Base-by-base conservation (phyloP, 768 basidiomycete genomes). In the Chalciporus pseudorubinellus region DNA sequence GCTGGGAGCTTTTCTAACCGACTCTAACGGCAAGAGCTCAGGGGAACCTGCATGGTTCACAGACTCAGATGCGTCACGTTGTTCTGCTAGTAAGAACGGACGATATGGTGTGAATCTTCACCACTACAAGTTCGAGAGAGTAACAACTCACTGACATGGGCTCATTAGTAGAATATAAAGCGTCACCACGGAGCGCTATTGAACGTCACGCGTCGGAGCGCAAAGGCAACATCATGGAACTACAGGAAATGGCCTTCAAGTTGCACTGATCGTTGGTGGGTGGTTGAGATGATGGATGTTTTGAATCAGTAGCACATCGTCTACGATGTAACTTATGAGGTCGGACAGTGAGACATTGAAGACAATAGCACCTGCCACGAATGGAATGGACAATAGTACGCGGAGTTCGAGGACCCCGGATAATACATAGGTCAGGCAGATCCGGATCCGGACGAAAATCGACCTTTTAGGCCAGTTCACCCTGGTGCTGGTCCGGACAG, bases 331-430 rank as follows among this genome's bases (percentile, higher is more conserved):
- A 41, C 41, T 53, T 48, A 50, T 41, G 48, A 51, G 38, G 36
- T 43, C 46, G 42, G 9, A 33, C 31, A 52, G 12, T 39, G 52
- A 46, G 36, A 58, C 36, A 33, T 28, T 65, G 72, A 50, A 77
- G 64, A 53, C 68, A 70, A 50, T 56, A 63, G 53, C 71, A 64
- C 45, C 33, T 14, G 10, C 26, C 50, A 29, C 39, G 19, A 52
- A 55, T 21, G 18, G 50, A 29, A 14, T 39, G 6, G 42, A 43
- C 42, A 39, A 26, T 44, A 56, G 44, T n/a, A 48, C 9, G 39
- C 39, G 19, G 39, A 20, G 20, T 11, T 28, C n/a, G n/a, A n/a
- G n/a, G n/a, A n/a, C n/a, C n/a, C n/a, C n/a, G n/a, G n/a, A n/a
- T n/a, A n/a, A n/a, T n/a, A n/a, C n/a, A n/a, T n/a, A n/a, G n/a